Percentiles rank a stretch among this genome's conserved stretches.
These are phyloP conservation scores for Fusarium denticulatum DNA, from an alignment of 2,329 filamentous ascomycete genomes.

Conservation along the genomic window DNA sequence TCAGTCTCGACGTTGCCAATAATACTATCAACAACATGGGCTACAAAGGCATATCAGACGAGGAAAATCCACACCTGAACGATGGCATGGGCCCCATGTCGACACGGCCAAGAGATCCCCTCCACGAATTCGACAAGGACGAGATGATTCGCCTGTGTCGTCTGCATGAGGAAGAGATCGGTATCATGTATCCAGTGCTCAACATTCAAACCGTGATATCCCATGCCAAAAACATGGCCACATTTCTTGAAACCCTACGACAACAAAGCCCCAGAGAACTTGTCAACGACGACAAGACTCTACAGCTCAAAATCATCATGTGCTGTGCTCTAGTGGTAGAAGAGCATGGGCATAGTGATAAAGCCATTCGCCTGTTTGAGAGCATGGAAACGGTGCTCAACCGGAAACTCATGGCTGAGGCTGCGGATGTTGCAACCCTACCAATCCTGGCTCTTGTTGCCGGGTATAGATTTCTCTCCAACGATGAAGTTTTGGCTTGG, in stretches of 20 bases:
- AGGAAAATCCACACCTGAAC: constrained; percentile 64
- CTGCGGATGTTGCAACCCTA: constrained; percentile 58
- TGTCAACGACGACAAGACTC: constrained; percentile 64
- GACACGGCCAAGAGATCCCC: constrained; percentile 70
- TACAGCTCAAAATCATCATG: constrained; percentile 84
- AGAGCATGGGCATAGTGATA: constrained; percentile 79
- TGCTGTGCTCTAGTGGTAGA: constrained; percentile 82
- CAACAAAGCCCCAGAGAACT: constrained; percentile 48
- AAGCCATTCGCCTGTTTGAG: constrained; percentile 77
- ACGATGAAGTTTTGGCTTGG: constrained; percentile 88
- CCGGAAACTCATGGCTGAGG: constrained; percentile 67
- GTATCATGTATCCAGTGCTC: constrained; percentile 90
- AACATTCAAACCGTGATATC: constrained; percentile 76
- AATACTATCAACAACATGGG: constrained; percentile 91
- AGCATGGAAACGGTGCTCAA: constrained; percentile 79
- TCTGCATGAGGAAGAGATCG: constrained; percentile 89
- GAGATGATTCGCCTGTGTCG: constrained; percentile 83
- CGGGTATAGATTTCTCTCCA: constrained; percentile 83
- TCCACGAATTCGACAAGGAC: constrained; percentile 80
- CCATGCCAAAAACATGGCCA: constrained; percentile 75
- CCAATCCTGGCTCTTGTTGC: constrained; percentile 63
- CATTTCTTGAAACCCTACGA: constrained; percentile 71
- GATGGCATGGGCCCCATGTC: constrained; percentile 33
- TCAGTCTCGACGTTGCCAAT: constrained; percentile 87
- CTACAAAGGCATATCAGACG: constrained; percentile 72